A percentile compares a stretch with the other conserved stretches of the same genome.
Evolutionary conservation across 2,329 filamentous ascomycete species (phyloP).

Genomic region (Colletotrichum sp.): DNA sequence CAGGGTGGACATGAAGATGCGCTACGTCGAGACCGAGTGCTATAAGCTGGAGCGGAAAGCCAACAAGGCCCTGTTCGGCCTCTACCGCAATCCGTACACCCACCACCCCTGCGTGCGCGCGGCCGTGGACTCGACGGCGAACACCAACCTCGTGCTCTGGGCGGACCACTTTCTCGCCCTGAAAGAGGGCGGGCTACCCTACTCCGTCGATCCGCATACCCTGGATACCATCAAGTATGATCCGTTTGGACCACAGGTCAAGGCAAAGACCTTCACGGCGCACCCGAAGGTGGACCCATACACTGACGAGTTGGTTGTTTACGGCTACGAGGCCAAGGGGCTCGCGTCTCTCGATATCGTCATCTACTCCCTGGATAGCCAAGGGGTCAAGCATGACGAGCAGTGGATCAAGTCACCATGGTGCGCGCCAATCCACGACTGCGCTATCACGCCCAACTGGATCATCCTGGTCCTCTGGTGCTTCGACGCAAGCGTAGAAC

Average conservation of each 20-base stretch:
- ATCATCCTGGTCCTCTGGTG: conserved; percentile 37
- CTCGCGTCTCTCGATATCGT: conserved; percentile 40
- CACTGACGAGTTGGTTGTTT: conserved; percentile 43
- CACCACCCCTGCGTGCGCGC: conserved; percentile 37
- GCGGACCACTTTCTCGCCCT: conserved; percentile 49
- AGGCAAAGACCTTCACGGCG: conserved; percentile 42
- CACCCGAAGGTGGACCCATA: conserved; percentile 47
- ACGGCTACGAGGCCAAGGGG: conserved; percentile 45
- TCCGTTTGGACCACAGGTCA: conserved; percentile 40
- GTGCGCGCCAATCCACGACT: conserved; percentile 46
- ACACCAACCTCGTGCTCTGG: conserved; percentile 59
- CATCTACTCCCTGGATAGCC: conserved; percentile 31
- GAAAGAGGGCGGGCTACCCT: conserved; percentile 54
- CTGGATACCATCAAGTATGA: conserved; percentile 44
- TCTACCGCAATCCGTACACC: conserved; percentile 44
- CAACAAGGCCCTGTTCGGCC: conserved; percentile 36
- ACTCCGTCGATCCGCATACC: conserved; percentile 42
- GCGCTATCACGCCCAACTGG: conserved; percentile 42
- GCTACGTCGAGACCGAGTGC: conserved; percentile 45
- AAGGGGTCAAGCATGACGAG: conserved; percentile 50
- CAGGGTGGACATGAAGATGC: conserved; percentile 35
- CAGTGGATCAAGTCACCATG: conserved; percentile 55
- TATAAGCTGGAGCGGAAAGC: conserved; percentile 41
- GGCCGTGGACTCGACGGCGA: conserved; percentile 43
- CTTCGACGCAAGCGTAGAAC: conserved; percentile 37